Base-by-base conservation (phyloP, 768 basidiomycete species). In the Panus rudis region DNA sequence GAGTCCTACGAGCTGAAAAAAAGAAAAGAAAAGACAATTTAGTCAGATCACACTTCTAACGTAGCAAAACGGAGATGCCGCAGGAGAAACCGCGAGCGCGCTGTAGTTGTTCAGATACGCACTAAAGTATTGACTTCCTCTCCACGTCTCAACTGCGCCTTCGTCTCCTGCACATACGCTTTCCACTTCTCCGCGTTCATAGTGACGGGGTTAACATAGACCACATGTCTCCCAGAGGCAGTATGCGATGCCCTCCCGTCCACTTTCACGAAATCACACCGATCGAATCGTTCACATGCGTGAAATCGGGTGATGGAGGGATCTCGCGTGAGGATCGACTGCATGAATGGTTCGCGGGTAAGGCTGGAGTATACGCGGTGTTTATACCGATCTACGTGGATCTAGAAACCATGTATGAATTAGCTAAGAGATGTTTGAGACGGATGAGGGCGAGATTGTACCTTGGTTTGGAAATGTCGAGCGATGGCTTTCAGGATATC, bases 331-430 rank as follows among this genome's bases (percentile, higher is more conserved):
- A 81, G 65, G 39, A 89, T 72, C 0, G 64, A 53, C 13, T 69
- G 67, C 32, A 91, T 65, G 53, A 79, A 77, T 0, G 81, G 79
- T 10, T 58, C 56, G 51, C 89, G 83, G 0, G 70, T 70, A 3
- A 65, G 43, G 28, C 67, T 67, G 1, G 71, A 64, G 53, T 81
- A 92, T 14, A 94, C 73, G 3, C 63, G 58, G 52, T 79, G 56
- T 57, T 97, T 96, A 68, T 97, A 96, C 26, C 86, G 74, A 60
- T 97, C 93, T 26, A 93, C 71, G 54, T 97, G 93, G 46, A 98
- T 83, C 86, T 89, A 48, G 4, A 45, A 30, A 20, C 19, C 10
- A 10, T 13, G 11, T 1, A 13, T 13, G 41, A 31, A 25, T 13
- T n/a, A 16, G n/a, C 23, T 12, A 17, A 8, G 4, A 2, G 16